phyloP scores from a whole-genome alignment of 2,329 filamentous ascomycete genomes.

The Aspergillus pseudotamarii region DNA sequence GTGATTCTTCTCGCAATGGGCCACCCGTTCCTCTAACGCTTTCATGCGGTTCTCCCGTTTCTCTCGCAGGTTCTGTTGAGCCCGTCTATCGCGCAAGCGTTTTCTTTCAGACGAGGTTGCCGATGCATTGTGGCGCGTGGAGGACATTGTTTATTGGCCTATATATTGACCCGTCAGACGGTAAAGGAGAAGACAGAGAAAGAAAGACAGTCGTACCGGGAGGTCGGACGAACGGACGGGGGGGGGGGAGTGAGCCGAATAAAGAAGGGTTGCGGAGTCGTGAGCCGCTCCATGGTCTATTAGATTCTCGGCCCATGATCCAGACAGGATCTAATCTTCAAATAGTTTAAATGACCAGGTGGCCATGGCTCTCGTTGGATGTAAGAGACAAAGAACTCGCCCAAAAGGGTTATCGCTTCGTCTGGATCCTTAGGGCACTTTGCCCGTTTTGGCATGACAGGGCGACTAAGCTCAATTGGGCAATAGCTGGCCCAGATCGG shows the following conservation, averaged over 20 bases:
- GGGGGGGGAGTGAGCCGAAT: background rate
- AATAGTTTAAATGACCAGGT: background rate
- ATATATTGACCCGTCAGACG: background rate
- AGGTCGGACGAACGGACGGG: background rate
- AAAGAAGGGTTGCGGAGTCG: background rate
- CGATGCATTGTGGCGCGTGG: background rate
- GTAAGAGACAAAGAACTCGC: background rate
- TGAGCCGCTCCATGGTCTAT: background rate
- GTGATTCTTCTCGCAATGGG: conserved; percentile 6
- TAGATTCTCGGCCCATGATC: background rate
- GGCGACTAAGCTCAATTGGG: background rate
- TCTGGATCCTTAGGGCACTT: background rate
- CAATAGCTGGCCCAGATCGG: no score
- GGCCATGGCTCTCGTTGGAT: background rate
- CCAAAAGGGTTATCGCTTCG: background rate
- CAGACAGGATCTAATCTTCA: background rate
- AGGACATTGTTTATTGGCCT: background rate
- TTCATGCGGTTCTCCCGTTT: conserved; percentile 10
- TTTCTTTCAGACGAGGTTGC: conserved; percentile 11
- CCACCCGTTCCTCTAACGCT: conserved; percentile 5
- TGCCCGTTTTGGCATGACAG: background rate
- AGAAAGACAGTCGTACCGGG: background rate
- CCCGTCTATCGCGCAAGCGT: conserved; percentile 14
- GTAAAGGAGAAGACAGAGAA: background rate
- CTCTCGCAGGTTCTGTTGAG: conserved; percentile 11